Evolutionary conservation across 768 basidiomycete genomes (phyloP).

Genomic region (Kwoniella shandongensis): DNA sequence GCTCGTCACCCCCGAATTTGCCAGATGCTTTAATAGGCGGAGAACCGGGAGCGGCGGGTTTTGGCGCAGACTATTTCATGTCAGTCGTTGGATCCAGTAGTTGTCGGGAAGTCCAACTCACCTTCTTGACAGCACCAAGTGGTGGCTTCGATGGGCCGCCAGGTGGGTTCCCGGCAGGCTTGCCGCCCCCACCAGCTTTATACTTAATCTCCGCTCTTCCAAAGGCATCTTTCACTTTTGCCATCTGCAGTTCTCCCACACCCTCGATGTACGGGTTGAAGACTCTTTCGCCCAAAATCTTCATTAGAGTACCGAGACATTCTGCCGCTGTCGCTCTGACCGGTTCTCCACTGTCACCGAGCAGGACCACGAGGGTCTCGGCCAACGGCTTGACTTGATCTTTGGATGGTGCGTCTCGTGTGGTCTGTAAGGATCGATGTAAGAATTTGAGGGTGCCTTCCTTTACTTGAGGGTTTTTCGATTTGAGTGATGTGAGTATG

Average conservation of each 20-base stretch:
- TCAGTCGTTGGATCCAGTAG: neutral
- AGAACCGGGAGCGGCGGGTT: constrained; percentile 24
- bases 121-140: constrained; percentile 32
- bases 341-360: constrained; percentile 86
- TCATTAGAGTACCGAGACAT: constrained; percentile 87
- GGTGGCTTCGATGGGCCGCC: constrained; percentile 11
- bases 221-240: constrained; percentile 89
- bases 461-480: constrained; percentile 96
- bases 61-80: neutral
- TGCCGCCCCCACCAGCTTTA: constrained; percentile 62
- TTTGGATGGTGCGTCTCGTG: constrained; percentile 67
- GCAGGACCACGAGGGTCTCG: constrained; percentile 68
- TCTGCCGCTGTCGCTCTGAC: constrained; percentile 87
- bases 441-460: constrained; percentile 88
- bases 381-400: constrained; percentile 78
- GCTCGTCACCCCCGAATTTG: constrained; percentile 33
- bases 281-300: constrained; percentile 91
- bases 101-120: constrained; percentile 18
- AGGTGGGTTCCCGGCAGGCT: constrained; percentile 25
- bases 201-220: constrained; percentile 90
- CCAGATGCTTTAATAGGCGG: constrained; percentile 41
- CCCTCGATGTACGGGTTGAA: constrained; percentile 82
- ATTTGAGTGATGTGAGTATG: constrained; percentile 69
- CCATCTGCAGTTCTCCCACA: constrained; percentile 80
- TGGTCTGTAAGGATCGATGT: constrained; percentile 70